Base-by-base conservation (phyloP, 2,329 filamentous ascomycete genomes). In the Penicillium sp. region DNA sequence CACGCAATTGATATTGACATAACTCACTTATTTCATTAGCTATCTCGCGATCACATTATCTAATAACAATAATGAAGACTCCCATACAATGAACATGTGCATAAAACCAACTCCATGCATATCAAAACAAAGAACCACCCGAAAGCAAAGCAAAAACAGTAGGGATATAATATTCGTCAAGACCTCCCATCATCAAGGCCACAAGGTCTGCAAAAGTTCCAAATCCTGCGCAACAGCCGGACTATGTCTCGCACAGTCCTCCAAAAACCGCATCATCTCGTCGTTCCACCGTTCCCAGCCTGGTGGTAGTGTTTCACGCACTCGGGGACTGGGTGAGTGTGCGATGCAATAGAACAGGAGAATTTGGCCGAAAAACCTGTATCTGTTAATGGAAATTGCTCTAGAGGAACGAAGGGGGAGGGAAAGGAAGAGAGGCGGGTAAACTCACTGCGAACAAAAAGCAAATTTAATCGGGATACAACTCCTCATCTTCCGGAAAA, bases 391-490 rank as follows among this genome's bases (percentile, higher is more conserved):
- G 26, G 2, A 29, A 8, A 1, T 19, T 39, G 37, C 9, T 9
- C n/a, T 7, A 11, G 3, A 11, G 10, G 27, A 29, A 29, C 3
- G 27, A 3, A 27, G 8, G 26, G 1, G 27, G 11, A 29, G n/a
- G 4, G 5, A 8, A 24, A 9, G 44, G 44, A 7, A 37, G 14
- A 29, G 10, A 24, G 27, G 11, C 26, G 13, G 14, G 26, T 13
- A 16, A 37, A 63, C 70, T 60, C 65, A 72, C 73, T 77, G 68
- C 19, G 74, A 71, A 51, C 75, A 75, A 64, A 77, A 75, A 6
- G 73, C 73, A 58, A 75, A 77, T 45, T 70, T 75, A 19, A 77
- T 72, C 19, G 75, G 75, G 45, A 76, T 75, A 47, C 75, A 77
- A 46, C 72, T 75, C 54, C 72, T 76, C 75, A 77, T 77, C 24